phyloP scores from a whole-genome alignment of 2,329 filamentous ascomycete genomes.

The Coniochaeta ligniaria region DNA sequence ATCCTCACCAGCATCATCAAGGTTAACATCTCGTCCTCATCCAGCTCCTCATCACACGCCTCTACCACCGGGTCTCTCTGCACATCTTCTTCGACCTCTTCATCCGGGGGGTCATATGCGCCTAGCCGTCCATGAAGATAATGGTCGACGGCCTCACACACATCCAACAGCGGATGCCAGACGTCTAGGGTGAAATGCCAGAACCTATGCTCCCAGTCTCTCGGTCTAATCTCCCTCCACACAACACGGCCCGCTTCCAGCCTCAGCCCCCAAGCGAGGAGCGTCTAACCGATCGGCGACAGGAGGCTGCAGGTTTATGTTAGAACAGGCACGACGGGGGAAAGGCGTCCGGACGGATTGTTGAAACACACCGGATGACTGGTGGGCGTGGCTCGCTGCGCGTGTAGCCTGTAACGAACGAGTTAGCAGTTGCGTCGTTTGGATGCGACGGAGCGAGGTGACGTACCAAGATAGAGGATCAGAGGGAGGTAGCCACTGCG shows the following conservation, averaged over 20 bases:
- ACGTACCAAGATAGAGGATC: slow-evolving; percentile 88
- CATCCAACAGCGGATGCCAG: not conserved
- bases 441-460: slow-evolving; percentile 1
- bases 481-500: slow-evolving; percentile 87
- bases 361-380: slow-evolving; percentile 43
- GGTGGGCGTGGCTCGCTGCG: slow-evolving; percentile 87
- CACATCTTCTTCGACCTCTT: not conserved
- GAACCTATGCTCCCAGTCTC: not conserved
- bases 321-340: slow-evolving; percentile 1
- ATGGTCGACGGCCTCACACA: not conserved
- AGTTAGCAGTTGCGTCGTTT: slow-evolving; percentile 5
- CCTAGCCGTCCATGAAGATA: not conserved
- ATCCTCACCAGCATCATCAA: not conserved
- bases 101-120: not conserved
- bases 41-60: not conserved
- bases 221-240: not conserved
- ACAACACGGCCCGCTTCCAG: not conserved
- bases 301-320: slow-evolving; percentile 8
- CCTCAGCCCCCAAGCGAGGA: not conserved
- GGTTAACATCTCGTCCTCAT: not conserved
- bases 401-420: slow-evolving; percentile 65
- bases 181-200: not conserved
- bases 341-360: not conserved
- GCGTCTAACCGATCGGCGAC: slow-evolving; percentile 5
- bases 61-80: too few relatives aligned